phyloP scores from a whole-genome alignment of 2,329 filamentous ascomycete species.

The Graphium sp. region DNA sequence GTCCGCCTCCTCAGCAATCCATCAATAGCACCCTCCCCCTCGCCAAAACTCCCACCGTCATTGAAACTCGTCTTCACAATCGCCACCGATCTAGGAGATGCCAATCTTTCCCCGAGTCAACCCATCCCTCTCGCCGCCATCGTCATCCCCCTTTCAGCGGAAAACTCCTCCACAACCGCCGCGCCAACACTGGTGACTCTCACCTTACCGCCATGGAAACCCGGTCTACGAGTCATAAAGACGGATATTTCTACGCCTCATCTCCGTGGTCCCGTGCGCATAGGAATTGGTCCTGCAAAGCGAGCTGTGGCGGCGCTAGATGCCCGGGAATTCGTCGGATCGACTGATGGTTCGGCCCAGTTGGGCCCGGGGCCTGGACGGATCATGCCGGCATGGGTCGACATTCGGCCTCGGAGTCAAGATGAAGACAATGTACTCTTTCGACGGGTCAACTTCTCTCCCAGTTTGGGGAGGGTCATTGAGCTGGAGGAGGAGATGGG shows the following conservation, averaged over 20 bases:
- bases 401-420: constrained; percentile 8
- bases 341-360: neutral
- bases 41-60: constrained; percentile 9
- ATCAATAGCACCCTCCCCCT: constrained; percentile 18
- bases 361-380: constrained; percentile 11
- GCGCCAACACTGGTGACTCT: neutral
- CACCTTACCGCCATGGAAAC: neutral
- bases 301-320: neutral
- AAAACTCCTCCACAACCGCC: neutral
- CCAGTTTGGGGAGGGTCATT: constrained; percentile 9
- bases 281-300: neutral
- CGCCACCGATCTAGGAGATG: constrained; percentile 40
- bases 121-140: constrained; percentile 21
- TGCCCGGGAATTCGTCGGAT: too few relatives aligned
- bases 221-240: constrained; percentile 1
- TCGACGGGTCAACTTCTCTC: constrained; percentile 7
- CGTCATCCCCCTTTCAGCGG: constrained; percentile 5
- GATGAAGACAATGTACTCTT: constrained; percentile 11
- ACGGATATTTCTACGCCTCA: neutral
- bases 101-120: constrained; percentile 27
- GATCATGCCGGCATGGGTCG: constrained; percentile 25
- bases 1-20: constrained; percentile 34
- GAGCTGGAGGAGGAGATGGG: constrained; percentile 38
- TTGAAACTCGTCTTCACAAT: constrained; percentile 32
- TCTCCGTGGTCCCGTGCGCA: neutral